Percentiles rank a stretch among this genome's conserved stretches.
Conservation (phyloP, 345 rosid genomes). For the Sonneratia alba region DNA sequence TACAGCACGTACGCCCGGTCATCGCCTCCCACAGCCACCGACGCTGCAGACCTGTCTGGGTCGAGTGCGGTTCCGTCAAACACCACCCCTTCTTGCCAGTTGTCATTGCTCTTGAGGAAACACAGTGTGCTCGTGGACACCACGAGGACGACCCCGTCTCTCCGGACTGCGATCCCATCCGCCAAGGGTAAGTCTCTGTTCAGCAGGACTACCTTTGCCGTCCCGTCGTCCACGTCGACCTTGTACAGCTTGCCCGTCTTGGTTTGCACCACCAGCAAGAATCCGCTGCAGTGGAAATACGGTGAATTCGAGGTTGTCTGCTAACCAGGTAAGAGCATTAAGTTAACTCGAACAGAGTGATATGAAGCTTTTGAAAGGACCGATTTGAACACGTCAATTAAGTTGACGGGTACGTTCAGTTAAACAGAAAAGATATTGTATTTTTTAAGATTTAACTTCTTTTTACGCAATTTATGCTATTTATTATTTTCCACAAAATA, state of each 20-base stretch:
- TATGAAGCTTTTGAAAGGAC: background rate
- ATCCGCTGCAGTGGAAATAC: constrained; percentile 41
- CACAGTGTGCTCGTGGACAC: constrained; percentile 50
- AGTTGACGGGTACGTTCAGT: background rate
- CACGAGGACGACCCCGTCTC: constrained; percentile 58
- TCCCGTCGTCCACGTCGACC: constrained; percentile 59
- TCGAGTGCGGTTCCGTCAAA: constrained; percentile 63
- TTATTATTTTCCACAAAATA: too few relatives aligned
- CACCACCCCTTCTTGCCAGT: constrained; percentile 70
- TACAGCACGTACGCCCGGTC: constrained; percentile 66
- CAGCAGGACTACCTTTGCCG: constrained; percentile 45
- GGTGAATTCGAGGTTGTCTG: background rate
- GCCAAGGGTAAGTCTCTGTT: constrained; percentile 36
- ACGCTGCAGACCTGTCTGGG: constrained; percentile 39
- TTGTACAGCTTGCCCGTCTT: constrained; percentile 85
- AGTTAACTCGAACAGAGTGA: too few relatives aligned
- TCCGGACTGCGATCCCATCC: constrained; percentile 54
- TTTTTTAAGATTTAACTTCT: too few relatives aligned
- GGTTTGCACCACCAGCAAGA: constrained; percentile 62
- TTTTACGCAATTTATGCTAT: too few relatives aligned
- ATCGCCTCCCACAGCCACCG: constrained; percentile 49
- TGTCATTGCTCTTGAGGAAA: constrained; percentile 65
- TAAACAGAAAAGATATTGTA: background rate
- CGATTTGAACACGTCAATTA: background rate
- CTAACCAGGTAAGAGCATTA: too few relatives aligned